phyloP scores from a whole-genome alignment of 2,329 filamentous ascomycete genomes.

The Arthroderma sp. region DNA sequence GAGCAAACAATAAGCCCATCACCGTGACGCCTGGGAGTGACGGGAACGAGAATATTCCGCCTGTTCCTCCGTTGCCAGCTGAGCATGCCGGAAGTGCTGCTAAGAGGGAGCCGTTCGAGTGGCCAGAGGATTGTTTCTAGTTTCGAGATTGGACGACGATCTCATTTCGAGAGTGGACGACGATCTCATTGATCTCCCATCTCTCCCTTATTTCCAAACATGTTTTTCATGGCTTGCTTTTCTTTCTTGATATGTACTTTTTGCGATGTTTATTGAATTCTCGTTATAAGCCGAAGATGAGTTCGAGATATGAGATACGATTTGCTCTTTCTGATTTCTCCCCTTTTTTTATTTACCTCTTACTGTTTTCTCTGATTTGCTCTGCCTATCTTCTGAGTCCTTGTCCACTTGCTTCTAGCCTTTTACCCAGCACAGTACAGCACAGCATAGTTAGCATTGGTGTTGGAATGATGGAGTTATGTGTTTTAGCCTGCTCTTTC shows the following conservation, averaged over 20 bases:
- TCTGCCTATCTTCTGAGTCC: neutral
- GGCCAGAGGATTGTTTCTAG: conserved; percentile 36
- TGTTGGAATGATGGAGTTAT: neutral
- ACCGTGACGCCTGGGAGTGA: conserved; percentile 15
- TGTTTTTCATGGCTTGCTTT: neutral
- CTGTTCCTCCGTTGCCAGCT: conserved; percentile 30
- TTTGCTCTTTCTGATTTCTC: neutral
- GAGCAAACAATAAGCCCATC: conserved; percentile 6
- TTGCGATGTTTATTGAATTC: neutral
- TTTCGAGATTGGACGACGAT: neutral
- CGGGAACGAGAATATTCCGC: conserved; percentile 27
- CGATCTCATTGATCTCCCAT: neutral
- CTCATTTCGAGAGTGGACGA: neutral
- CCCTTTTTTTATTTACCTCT: neutral
- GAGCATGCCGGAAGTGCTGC: conserved; percentile 17
- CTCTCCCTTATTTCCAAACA: neutral
- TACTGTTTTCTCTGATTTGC: neutral
- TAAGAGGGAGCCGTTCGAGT: conserved; percentile 27
- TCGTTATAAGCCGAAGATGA: neutral
- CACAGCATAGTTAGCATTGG: conserved; percentile 1
- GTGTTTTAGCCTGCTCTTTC: neutral
- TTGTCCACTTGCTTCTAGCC: neutral
- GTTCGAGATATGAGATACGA: neutral
- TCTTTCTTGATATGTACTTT: neutral
- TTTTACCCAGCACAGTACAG: neutral